These are phyloP conservation scores for Misopates orontium DNA, from an alignment of 257 asterid genomes.

Conservation along the genomic window DNA sequence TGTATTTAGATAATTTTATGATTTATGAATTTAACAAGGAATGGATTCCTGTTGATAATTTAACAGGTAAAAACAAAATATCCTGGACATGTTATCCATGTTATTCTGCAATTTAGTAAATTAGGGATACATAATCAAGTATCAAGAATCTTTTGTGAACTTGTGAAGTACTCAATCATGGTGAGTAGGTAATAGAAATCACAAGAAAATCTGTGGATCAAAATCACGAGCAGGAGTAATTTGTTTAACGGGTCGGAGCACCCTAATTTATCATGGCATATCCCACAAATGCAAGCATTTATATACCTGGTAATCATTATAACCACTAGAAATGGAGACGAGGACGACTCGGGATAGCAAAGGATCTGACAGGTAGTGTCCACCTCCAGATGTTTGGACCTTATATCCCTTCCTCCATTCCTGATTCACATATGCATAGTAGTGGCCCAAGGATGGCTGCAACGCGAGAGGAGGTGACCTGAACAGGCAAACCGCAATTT, in stretches of 20 bases:
- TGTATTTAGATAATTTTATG: not conserved
- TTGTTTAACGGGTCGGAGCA: not conserved
- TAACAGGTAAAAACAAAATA: not conserved
- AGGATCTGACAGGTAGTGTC: constrained; percentile 58
- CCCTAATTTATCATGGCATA: constrained; percentile 10
- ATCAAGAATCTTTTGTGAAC: constrained; percentile 1
- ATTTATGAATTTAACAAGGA: constrained; percentile 1
- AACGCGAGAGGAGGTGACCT: constrained; percentile 90
- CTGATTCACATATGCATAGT: constrained; percentile 69
- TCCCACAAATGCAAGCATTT: constrained; percentile 19
- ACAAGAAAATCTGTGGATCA: constrained; percentile 2
- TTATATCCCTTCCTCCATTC: constrained; percentile 89
- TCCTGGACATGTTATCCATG: constrained; percentile 5
- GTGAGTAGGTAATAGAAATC: not conserved
- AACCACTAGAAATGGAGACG: constrained; percentile 94
- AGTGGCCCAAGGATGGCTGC: constrained; percentile 95
- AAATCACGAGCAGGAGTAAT: constrained; percentile 1
- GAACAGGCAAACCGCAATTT: constrained; percentile 32
- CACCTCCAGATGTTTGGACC: constrained; percentile 60
- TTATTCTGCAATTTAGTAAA: constrained; percentile 6
- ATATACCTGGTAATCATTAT: constrained; percentile 90
- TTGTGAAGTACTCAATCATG: constrained; percentile 18
- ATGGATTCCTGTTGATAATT: not conserved
- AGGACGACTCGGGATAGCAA: constrained; percentile 67
- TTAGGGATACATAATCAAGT: constrained; percentile 17